phyloP scores from a whole-genome alignment of 2,329 filamentous ascomycete species.

The Rhexocercosporidium sp. region DNA sequence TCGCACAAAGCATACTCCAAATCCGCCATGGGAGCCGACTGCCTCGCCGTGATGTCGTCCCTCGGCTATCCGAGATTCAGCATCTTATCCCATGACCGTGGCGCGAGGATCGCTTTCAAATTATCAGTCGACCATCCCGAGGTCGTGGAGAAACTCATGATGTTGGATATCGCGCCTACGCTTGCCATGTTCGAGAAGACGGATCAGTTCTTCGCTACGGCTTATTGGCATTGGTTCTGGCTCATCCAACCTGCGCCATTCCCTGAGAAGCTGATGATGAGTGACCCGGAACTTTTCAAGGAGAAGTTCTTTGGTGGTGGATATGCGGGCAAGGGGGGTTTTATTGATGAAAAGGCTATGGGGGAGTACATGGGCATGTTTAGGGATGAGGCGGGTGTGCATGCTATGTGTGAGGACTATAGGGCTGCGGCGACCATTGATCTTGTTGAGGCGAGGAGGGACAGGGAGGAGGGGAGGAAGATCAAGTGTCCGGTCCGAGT shows the following conservation, averaged over 20 bases:
- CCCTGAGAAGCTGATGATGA: conserved; percentile 53
- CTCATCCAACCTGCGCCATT: conserved; percentile 58
- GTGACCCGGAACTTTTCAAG: conserved; percentile 47
- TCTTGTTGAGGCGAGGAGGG: conserved; percentile 54
- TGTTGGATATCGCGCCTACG: conserved; percentile 61
- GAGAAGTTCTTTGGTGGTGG: conserved; percentile 43
- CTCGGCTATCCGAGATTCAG: conserved; percentile 50
- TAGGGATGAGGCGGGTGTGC: conserved; percentile 47
- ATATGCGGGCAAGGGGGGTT: conserved; percentile 43
- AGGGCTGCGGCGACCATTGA: conserved; percentile 57
- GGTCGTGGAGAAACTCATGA: conserved; percentile 44
- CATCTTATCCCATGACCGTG: conserved; percentile 62
- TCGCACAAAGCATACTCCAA: conserved; percentile 49
- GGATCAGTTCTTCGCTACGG: conserved; percentile 49
- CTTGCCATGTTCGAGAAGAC: conserved; percentile 56
- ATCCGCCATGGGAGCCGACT: conserved; percentile 55
- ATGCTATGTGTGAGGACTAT: conserved; percentile 62
- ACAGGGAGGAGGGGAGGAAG: conserved; percentile 49
- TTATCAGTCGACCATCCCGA: conserved; percentile 51
- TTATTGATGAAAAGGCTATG: conserved; percentile 36
- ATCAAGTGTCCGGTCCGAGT: conserved; percentile 54
- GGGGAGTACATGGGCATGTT: conserved; percentile 33
- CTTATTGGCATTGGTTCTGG: conserved; percentile 66
- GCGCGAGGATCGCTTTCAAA: conserved; percentile 59
- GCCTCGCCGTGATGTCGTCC: conserved; percentile 50